Evolutionary conservation across 2,329 filamentous ascomycete species (phyloP).

Genomic region (Trichophyton mentagrophytes): DNA sequence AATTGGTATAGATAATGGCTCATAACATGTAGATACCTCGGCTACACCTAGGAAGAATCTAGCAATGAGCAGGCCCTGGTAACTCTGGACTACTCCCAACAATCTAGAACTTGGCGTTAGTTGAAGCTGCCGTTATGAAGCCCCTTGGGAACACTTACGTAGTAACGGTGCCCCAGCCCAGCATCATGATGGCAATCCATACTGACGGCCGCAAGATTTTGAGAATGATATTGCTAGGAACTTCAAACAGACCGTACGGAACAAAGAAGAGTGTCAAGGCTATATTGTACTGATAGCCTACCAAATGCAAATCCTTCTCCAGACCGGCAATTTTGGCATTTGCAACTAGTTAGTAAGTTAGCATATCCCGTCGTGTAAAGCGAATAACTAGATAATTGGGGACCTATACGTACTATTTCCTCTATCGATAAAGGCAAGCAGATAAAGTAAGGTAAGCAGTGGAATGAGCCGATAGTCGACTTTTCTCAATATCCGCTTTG

Average conservation of each 20-base stretch:
- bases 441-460: constrained; percentile 41
- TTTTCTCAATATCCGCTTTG: constrained; percentile 23
- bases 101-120: constrained; percentile 17
- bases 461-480: constrained; percentile 31
- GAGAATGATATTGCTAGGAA: constrained; percentile 32
- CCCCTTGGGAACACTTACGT: constrained; percentile 7
- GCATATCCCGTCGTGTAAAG: background rate
- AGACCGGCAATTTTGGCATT: constrained; percentile 27
- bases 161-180: constrained; percentile 23
- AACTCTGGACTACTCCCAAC: constrained; percentile 42
- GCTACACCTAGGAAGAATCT: constrained; percentile 39
- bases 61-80: constrained; percentile 37
- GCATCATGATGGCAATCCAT: constrained; percentile 39
- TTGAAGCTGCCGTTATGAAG: background rate
- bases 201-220: constrained; percentile 28
- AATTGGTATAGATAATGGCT: background rate
- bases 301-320: constrained; percentile 19
- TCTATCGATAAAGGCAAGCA: constrained; percentile 63
- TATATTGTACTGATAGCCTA: constrained; percentile 29
- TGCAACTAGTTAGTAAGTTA: constrained; percentile 17
- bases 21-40: constrained; percentile 20
- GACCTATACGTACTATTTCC: constrained; percentile 19
- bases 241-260: constrained; percentile 28
- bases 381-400: background rate
- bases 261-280: constrained; percentile 30